These are phyloP conservation scores for Schizosaccharomyces cryophilus DNA, from an alignment of 805 yeast species.

Conservation along the genomic window DNA sequence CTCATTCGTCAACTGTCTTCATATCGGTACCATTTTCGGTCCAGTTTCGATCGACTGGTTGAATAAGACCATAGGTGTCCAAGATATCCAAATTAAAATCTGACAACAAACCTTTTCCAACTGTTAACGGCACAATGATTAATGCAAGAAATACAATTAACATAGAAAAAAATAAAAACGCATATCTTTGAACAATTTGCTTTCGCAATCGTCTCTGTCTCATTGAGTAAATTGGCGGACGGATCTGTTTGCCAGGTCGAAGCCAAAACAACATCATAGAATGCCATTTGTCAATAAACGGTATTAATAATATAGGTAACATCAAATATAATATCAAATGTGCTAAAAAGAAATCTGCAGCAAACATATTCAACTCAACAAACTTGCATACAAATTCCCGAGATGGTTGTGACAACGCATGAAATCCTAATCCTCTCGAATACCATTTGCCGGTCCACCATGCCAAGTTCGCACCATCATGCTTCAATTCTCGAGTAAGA, in stretches of 20 bases:
- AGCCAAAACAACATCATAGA: slow-evolving; percentile 97
- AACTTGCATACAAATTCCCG: slow-evolving; percentile 89
- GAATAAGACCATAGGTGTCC: not conserved
- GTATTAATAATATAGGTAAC: slow-evolving; percentile 64
- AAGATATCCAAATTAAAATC: not conserved
- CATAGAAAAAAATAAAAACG: slow-evolving; percentile 49
- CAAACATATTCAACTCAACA: slow-evolving; percentile 83
- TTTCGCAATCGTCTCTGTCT: slow-evolving; percentile 88
- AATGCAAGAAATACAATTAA: slow-evolving; percentile 46
- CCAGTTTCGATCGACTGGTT: not conserved
- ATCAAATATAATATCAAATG: slow-evolving; percentile 71
- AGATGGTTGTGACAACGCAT: slow-evolving; percentile 84
- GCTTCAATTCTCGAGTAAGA: slow-evolving; percentile 88
- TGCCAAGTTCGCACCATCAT: slow-evolving; percentile 84
- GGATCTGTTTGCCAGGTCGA: slow-evolving; percentile 83
- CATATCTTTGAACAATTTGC: slow-evolving; percentile 90
- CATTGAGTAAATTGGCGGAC: slow-evolving; percentile 91
- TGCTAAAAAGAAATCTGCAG: slow-evolving; percentile 88
- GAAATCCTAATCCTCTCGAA: slow-evolving; percentile 75
- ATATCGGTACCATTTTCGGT: not conserved
- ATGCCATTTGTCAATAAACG: slow-evolving; percentile 89
- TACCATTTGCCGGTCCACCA: slow-evolving; percentile 99
- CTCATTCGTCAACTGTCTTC: not conserved
- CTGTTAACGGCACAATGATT: slow-evolving; percentile 82
- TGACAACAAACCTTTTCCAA: slow-evolving; percentile 20